Conservation (phyloP, 371 early-diverging fungal species). For the Mucor sp. region DNA sequence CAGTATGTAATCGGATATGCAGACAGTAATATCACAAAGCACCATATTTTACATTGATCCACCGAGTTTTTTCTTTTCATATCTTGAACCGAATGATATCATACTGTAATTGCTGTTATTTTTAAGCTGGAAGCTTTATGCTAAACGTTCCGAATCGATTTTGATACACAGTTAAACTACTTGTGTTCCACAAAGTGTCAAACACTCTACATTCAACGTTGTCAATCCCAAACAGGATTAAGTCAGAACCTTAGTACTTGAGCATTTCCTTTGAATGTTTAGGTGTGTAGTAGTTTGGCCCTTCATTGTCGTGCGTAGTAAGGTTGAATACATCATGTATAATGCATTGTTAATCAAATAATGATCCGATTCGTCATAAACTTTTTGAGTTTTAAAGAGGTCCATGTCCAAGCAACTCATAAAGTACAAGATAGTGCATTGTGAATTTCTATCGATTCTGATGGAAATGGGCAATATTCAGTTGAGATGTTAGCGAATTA, state of each 20-base stretch:
- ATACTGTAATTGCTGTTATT: not conserved
- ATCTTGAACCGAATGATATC: not conserved
- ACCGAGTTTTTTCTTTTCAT: not conserved
- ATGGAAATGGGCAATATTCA: not conserved
- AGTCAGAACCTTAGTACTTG: too few relatives aligned
- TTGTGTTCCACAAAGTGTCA: not conserved
- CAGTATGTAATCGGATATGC: not conserved
- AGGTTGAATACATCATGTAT: not conserved
- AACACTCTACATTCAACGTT: not conserved
- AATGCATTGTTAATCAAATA: not conserved
- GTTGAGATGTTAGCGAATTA: too few relatives aligned
- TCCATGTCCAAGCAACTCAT: not conserved
- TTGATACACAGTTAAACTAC: not conserved
- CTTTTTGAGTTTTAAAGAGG: not conserved
- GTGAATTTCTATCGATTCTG: not conserved
- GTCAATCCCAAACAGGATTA: not conserved
- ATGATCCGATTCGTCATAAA: not conserved
- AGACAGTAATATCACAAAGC: not conserved
- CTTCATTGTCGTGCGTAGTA: not conserved
- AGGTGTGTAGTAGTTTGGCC: not conserved
- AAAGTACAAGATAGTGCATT: not conserved
- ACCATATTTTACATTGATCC: not conserved
- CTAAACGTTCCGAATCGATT: too few relatives aligned
- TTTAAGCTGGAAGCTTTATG: too few relatives aligned
- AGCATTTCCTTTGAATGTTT: not conserved